A percentile compares a stretch with the other conserved stretches of the same genome.
Conservation (phyloP, 495 filamentous ascomycete species). For the Articulospora tetracladia region DNA sequence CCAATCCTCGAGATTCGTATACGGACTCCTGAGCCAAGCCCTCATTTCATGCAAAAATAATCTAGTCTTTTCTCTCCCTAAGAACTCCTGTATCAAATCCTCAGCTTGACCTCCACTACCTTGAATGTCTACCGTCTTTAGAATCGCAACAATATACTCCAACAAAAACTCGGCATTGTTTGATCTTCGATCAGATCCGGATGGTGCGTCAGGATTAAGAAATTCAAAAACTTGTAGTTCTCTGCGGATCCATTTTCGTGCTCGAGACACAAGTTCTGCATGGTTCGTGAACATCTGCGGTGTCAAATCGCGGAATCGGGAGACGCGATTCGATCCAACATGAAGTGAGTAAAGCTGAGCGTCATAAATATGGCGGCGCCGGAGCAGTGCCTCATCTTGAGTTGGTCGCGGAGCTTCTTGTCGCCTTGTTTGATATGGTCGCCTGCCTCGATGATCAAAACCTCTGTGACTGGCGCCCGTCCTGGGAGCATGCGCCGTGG, state of each 20-base stretch:
- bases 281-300: conserved; percentile 61
- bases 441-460: conserved; percentile 15
- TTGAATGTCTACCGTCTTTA: conserved; percentile 89
- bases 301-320: conserved; percentile 72
- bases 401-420: conserved; percentile 24
- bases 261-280: conserved; percentile 69
- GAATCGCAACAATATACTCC: conserved; percentile 82
- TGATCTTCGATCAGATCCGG: conserved; percentile 39
- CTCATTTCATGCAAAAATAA: conserved; percentile 83
- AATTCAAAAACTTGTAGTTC: conserved; percentile 88
- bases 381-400: conserved; percentile 55
- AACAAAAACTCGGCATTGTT: conserved; percentile 88
- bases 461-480: conserved; percentile 3
- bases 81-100: conserved; percentile 79
- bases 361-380: conserved; percentile 72
- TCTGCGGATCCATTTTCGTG: conserved; percentile 82
- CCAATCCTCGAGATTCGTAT: conserved; percentile 65
- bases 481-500: conserved; percentile 18
- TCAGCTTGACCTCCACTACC: conserved; percentile 81
- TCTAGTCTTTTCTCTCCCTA: conserved; percentile 72
- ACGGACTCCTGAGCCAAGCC: conserved; percentile 79
- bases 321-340: conserved; percentile 76
- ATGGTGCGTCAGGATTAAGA: conserved; percentile 36
- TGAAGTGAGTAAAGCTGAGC: conserved; percentile 76
- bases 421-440: conserved; percentile 23